phyloP scores from a whole-genome alignment of 2,329 filamentous ascomycete genomes.

The Sclerotinia subarctica region DNA sequence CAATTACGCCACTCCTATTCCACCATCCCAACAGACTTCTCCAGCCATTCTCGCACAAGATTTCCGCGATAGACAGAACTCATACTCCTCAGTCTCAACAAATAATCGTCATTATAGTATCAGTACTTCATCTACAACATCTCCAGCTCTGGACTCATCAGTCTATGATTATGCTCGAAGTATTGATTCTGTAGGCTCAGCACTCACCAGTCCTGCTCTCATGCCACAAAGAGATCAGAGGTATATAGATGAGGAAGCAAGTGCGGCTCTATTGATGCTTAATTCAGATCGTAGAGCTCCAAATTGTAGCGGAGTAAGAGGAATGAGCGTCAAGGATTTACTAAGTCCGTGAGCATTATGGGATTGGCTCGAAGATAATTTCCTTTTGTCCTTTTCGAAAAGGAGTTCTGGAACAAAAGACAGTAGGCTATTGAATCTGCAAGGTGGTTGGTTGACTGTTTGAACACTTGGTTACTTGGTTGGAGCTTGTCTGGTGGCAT shows the following conservation, averaged over 20 bases:
- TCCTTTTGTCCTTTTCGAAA: background rate
- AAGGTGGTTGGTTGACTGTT: background rate
- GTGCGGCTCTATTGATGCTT: conserved; percentile 82
- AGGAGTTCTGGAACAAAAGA: background rate
- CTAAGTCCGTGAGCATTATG: conserved; percentile 45
- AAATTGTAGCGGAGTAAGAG: conserved; percentile 38
- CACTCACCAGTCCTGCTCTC: conserved; percentile 57
- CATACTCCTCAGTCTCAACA: conserved; percentile 49
- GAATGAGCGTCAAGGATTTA: conserved; percentile 55
- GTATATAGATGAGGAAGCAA: conserved; percentile 63
- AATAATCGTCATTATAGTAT: conserved; percentile 52
- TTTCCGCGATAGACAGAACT: conserved; percentile 46
- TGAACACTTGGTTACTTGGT: background rate
- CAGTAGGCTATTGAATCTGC: background rate
- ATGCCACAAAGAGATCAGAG: conserved; percentile 54
- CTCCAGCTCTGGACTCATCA: conserved; percentile 56
- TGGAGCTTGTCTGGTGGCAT: too few relatives aligned
- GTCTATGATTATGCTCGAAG: conserved; percentile 45
- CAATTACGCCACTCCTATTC: conserved; percentile 40
- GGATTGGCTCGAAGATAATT: background rate
- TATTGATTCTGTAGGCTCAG: conserved; percentile 43
- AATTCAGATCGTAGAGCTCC: conserved; percentile 63
- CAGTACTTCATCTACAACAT: conserved; percentile 49
- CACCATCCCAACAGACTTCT: conserved; percentile 44
- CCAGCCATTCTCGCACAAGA: conserved; percentile 51